Conservation (phyloP, 495 filamentous ascomycete species). For the Xylaria curta region DNA sequence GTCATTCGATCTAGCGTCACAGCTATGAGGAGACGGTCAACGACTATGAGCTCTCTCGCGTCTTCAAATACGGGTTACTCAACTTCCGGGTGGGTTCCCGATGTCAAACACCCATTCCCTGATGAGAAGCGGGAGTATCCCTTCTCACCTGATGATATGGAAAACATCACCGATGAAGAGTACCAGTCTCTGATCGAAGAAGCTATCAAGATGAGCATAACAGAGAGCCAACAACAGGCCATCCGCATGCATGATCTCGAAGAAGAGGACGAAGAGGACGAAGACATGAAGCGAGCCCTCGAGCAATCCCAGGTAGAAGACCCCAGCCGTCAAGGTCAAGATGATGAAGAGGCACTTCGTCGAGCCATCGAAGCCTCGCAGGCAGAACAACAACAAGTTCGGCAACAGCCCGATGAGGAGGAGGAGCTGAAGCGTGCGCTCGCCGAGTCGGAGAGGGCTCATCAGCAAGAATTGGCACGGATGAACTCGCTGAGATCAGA, state of each 20-base stretch:
- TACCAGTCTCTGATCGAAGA: slow-evolving; percentile 64
- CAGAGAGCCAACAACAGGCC: slow-evolving; percentile 45
- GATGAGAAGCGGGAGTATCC: slow-evolving; percentile 37
- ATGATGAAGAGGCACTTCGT: slow-evolving; percentile 53
- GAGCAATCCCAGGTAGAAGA: slow-evolving; percentile 32
- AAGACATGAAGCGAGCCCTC: slow-evolving; percentile 41
- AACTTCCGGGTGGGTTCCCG: slow-evolving; percentile 27
- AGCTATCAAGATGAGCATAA: slow-evolving; percentile 61
- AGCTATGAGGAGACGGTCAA: slow-evolving; percentile 56
- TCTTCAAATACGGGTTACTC: not conserved
- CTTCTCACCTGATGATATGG: slow-evolving; percentile 36
- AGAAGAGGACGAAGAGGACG: slow-evolving; percentile 42
- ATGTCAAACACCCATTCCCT: slow-evolving; percentile 34
- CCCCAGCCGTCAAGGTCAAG: not conserved
- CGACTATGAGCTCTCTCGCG: slow-evolving; percentile 33
- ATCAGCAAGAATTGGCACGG: slow-evolving; percentile 47
- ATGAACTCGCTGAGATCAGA: slow-evolving; percentile 59
- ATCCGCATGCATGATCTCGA: slow-evolving; percentile 50
- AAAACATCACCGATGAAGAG: slow-evolving; percentile 55
- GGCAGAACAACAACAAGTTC: slow-evolving; percentile 27
- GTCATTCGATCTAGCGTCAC: slow-evolving; percentile 71
- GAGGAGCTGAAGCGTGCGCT: slow-evolving; percentile 51
- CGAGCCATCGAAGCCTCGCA: slow-evolving; percentile 54
- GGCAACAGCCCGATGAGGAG: slow-evolving; percentile 45
- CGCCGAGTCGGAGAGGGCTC: slow-evolving; percentile 53